phyloP scores from a whole-genome alignment of 805 yeast genomes.

The Lipomyces kockii region DNA sequence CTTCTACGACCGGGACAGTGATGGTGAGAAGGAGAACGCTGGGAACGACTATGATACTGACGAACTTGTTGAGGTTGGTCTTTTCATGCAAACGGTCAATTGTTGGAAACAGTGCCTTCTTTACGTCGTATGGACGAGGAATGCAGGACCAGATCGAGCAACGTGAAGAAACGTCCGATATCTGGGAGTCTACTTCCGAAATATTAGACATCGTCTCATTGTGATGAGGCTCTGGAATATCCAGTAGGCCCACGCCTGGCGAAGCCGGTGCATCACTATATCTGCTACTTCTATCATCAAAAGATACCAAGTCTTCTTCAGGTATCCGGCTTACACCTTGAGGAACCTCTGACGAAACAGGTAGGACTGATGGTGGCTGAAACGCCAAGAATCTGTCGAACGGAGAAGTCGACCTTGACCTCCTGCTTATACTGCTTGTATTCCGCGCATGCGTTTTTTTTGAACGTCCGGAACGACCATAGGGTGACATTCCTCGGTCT shows the following conservation, averaged over 20 bases:
- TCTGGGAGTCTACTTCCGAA: constrained; percentile 15
- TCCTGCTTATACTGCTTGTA: constrained; percentile 4
- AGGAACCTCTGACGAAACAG: constrained; percentile 8
- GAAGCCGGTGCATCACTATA: constrained; percentile 6
- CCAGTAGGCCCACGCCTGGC: constrained; percentile 5
- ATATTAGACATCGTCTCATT: constrained; percentile 15
- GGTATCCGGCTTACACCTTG: constrained; percentile 13
- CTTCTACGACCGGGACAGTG: constrained; percentile 44
- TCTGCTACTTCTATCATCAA: constrained; percentile 6
- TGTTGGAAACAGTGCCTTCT: constrained; percentile 43
- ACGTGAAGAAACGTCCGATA: background rate
- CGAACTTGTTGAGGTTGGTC: constrained; percentile 37
- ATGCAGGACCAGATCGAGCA: background rate
- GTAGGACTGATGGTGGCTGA: constrained; percentile 18
- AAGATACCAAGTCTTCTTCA: constrained; percentile 19
- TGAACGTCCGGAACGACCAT: constrained; percentile 4
- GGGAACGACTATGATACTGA: constrained; percentile 43
- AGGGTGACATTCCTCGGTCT: background rate
- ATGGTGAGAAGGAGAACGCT: constrained; percentile 43
- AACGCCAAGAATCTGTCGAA: constrained; percentile 32
- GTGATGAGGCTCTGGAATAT: background rate
- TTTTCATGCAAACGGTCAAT: constrained; percentile 39
- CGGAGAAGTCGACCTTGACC: constrained; percentile 33
- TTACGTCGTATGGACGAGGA: constrained; percentile 1
- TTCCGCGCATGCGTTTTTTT: background rate